phyloP scores from a whole-genome alignment of 192 early-diverging fungal species.

The Coemansia sp. region DNA sequence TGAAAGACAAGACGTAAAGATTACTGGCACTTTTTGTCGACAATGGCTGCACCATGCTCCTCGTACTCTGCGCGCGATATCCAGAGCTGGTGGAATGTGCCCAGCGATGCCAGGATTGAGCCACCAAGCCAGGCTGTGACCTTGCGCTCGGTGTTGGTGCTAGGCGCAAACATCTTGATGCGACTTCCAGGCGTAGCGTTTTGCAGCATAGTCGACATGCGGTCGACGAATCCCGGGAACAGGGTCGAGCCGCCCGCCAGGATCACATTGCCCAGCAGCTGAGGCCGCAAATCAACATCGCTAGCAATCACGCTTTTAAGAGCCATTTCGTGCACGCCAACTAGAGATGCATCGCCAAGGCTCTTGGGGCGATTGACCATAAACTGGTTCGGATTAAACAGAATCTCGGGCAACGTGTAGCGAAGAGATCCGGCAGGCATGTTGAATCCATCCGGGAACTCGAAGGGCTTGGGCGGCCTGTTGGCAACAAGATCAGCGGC shows the following conservation, averaged over 20 bases:
- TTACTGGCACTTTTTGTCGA: conserved; percentile 85
- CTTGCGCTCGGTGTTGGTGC: conserved; percentile 78
- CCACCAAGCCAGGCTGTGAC: conserved; percentile 97
- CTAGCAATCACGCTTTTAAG: conserved; percentile 70
- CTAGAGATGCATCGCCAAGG: conserved; percentile 15
- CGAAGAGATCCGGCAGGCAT: conserved; percentile 74
- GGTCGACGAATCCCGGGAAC: conserved; percentile 84
- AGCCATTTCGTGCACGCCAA: conserved; percentile 75
- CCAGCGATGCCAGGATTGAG: conserved; percentile 90
- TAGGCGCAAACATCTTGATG: conserved; percentile 79
- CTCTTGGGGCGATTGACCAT: conserved; percentile 41
- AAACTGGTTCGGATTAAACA: conserved; percentile 79
- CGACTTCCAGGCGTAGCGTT: conserved; percentile 54
- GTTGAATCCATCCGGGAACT: conserved; percentile 96
- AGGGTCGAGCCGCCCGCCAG: conserved; percentile 89
- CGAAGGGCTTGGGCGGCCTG: conserved; percentile 82
- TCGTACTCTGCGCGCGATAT: conserved; percentile 94
- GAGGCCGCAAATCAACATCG: conserved; percentile 85
- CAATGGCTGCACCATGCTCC: conserved; percentile 77
- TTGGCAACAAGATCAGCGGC: conserved; percentile 32
- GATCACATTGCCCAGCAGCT: conserved; percentile 78
- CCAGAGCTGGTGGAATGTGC: conserved; percentile 99
- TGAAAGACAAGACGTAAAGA: neutral
- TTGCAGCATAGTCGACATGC: conserved; percentile 56
- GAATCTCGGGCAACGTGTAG: conserved; percentile 78